Percentiles rank a stretch among this genome's conserved stretches.
Conservation (phyloP, 768 basidiomycete genomes). For the Kwoniella sp. region DNA sequence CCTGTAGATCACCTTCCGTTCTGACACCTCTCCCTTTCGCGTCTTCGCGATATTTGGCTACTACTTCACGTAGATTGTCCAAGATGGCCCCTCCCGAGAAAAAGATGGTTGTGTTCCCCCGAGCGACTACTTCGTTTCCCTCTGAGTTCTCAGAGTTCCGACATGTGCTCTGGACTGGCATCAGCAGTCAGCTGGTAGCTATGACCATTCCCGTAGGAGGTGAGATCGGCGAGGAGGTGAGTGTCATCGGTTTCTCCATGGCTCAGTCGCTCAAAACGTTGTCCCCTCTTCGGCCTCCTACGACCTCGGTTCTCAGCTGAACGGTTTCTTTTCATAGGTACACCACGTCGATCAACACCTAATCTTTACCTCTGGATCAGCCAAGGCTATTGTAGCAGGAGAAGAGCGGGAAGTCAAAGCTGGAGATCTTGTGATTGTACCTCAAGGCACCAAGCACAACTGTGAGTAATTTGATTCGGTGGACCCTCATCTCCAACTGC, state of each 20-base stretch:
- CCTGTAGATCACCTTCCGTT: not conserved
- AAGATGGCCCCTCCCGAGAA: conserved; percentile 46
- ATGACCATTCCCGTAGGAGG: conserved; percentile 58
- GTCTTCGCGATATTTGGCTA: not conserved
- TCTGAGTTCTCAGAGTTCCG: conserved; percentile 54
- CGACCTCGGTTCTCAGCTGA: too few relatives aligned
- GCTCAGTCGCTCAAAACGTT: too few relatives aligned
- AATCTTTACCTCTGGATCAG: conserved; percentile 55
- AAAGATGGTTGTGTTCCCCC: conserved; percentile 54
- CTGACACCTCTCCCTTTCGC: not conserved
- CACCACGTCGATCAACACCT: conserved; percentile 57
- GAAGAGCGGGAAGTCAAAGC: conserved; percentile 56
- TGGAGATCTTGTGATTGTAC: conserved; percentile 57
- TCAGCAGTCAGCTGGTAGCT: conserved; percentile 54
- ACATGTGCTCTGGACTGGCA: conserved; percentile 56
- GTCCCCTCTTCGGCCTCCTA: too few relatives aligned
- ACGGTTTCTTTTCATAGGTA: conserved; percentile 34
- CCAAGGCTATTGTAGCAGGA: conserved; percentile 57
- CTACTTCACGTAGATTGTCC: conserved; percentile 1
- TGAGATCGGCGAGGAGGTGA: conserved; percentile 57
- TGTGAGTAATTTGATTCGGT: conserved; percentile 43
- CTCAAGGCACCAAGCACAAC: conserved; percentile 57
- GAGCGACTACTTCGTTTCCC: conserved; percentile 53
- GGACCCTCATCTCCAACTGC: too few relatives aligned
- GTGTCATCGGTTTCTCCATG: conserved; percentile 8